Conservation (phyloP, 805 yeast genomes). For the Wickerhamiella bombiphila region DNA sequence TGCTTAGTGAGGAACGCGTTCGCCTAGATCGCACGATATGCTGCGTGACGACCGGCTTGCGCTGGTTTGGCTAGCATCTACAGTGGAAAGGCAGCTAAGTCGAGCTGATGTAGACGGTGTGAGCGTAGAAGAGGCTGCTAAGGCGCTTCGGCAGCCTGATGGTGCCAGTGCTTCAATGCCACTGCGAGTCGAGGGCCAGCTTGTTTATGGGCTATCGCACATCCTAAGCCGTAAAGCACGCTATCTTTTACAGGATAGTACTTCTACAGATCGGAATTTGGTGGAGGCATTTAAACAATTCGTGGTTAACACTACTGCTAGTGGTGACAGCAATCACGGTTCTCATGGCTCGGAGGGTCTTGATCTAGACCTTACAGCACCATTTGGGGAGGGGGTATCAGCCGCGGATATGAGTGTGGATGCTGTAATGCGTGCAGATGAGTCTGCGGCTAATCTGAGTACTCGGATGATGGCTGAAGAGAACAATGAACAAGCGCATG, state of each 20-base stretch:
- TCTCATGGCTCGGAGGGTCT: neutral
- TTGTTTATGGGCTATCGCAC: slow-evolving; percentile 12
- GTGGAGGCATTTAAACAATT: slow-evolving; percentile 9
- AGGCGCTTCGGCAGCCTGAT: neutral
- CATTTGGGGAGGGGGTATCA: neutral
- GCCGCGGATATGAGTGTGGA: slow-evolving; percentile 10
- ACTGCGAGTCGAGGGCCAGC: slow-evolving; percentile 15
- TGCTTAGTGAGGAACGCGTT: neutral
- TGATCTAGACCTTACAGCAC: neutral
- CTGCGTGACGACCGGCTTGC: slow-evolving; percentile 1
- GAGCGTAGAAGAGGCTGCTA: slow-evolving; percentile 2
- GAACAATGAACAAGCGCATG: too few relatives aligned
- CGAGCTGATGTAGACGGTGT: slow-evolving; percentile 2
- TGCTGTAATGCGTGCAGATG: slow-evolving; percentile 10
- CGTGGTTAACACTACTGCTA: neutral
- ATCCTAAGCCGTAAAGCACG: slow-evolving; percentile 9
- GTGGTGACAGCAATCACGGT: neutral
- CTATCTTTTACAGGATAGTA: slow-evolving; percentile 8
- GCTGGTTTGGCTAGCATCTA: slow-evolving; percentile 4
- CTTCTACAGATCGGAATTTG: slow-evolving; percentile 6
- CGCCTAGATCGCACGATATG: too few relatives aligned
- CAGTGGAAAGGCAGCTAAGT: slow-evolving; percentile 1
- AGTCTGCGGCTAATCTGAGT: slow-evolving; percentile 2
- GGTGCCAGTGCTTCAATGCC: slow-evolving; percentile 2
- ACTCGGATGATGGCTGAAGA: slow-evolving; percentile 2